A percentile compares a stretch with the other conserved stretches of the same genome.
These are phyloP conservation scores for Rhodotorula glutinis DNA, from an alignment of 1,284 basidiomycete species.

Conservation along the genomic window DNA sequence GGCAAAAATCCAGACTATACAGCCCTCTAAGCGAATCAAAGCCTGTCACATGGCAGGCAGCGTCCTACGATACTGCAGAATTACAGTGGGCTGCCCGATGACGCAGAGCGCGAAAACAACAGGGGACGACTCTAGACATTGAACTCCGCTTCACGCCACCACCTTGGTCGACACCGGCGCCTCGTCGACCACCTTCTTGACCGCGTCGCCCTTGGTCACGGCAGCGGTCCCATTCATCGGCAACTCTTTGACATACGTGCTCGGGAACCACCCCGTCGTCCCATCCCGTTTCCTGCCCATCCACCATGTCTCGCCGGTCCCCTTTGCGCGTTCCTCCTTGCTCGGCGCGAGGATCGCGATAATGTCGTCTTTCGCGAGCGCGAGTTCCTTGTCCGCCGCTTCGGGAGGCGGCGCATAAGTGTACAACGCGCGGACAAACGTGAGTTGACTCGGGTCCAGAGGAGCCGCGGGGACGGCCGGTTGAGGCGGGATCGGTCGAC, in stretches of 20 bases:
- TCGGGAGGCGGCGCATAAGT: conserved; percentile 47
- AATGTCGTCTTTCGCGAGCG: conserved; percentile 83
- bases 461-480: conserved; percentile 48
- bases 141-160: too few species aligned
- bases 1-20: too few species aligned
- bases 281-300: conserved; percentile 90
- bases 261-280: conserved; percentile 93
- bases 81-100: too few species aligned
- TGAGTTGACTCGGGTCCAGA: conserved; percentile 60
- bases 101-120: too few species aligned
- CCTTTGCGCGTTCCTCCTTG: conserved; percentile 62
- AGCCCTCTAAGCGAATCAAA: too few species aligned
- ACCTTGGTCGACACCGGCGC: too few species aligned
- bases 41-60: too few species aligned
- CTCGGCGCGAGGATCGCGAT: conserved; percentile 82
- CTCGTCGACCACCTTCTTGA: too few species aligned
- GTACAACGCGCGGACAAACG: conserved; percentile 83
- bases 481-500: conserved; percentile 42
- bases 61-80: too few species aligned
- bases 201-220: not conserved
- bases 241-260: conserved; percentile 65
- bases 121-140: too few species aligned
- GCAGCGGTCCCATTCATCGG: conserved; percentile 14
- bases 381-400: conserved; percentile 66
- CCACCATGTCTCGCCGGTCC: conserved; percentile 66